Conservation (phyloP, 441 rosid species). For the Populus hybrid region DNA sequence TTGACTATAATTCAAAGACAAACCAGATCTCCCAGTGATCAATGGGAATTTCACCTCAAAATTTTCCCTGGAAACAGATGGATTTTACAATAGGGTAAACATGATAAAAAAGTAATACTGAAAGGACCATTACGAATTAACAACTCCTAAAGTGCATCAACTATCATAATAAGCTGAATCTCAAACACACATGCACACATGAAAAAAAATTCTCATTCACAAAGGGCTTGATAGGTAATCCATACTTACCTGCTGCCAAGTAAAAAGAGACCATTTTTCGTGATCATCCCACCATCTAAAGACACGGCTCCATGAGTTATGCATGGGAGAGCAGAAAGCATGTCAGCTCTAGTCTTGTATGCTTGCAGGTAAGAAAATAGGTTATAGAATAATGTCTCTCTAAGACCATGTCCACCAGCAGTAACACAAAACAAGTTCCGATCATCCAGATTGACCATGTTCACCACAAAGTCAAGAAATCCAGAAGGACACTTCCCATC, state of each 20-base stretch:
- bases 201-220: neutral
- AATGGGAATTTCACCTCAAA: slow-evolving; percentile 31
- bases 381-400: slow-evolving; percentile 30
- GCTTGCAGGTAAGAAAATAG: slow-evolving; percentile 25
- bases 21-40: slow-evolving; percentile 3
- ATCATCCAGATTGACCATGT: slow-evolving; percentile 23
- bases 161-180: neutral
- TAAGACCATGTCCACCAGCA: slow-evolving; percentile 24
- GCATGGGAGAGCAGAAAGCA: slow-evolving; percentile 29
- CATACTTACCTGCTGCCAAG: slow-evolving; percentile 18
- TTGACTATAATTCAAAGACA: slow-evolving; percentile 5
- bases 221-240: neutral
- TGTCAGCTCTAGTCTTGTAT: slow-evolving; percentile 20
- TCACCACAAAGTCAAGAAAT: slow-evolving; percentile 27
- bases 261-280: slow-evolving; percentile 11
- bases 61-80: slow-evolving; percentile 19
- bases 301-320: slow-evolving; percentile 33
- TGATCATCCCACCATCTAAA: slow-evolving; percentile 32
- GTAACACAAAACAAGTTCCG: slow-evolving; percentile 17
- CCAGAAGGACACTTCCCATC: slow-evolving; percentile 20
- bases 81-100: neutral
- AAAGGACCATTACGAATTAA: neutral
- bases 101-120: neutral
- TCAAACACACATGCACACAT: neutral
- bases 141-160: neutral